Conservation (phyloP, 352 stramenopile genomes). For the Globisporangium acanthophoron region DNA sequence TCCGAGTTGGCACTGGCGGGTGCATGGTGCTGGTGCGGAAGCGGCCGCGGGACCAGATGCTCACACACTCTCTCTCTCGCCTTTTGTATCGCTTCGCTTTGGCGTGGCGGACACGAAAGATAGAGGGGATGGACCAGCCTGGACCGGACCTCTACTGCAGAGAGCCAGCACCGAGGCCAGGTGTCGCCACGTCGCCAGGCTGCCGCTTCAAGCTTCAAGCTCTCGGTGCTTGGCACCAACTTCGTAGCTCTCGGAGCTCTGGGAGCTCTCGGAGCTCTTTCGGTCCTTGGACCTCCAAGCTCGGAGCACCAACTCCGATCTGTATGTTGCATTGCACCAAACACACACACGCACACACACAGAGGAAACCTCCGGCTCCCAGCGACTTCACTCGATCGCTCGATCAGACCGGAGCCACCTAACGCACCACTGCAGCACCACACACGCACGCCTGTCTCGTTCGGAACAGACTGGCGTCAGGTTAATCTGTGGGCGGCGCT, state of each 20-base stretch:
- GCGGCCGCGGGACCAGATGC: not conserved
- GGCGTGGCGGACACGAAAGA: not conserved
- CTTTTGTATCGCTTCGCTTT: not conserved
- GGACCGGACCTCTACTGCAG: not conserved
- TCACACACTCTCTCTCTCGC: not conserved
- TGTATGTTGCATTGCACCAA: too few species aligned
- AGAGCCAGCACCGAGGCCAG: not conserved
- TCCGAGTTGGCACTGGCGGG: too few species aligned
- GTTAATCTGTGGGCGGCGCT: not conserved
- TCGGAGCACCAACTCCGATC: too few species aligned
- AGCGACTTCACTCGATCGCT: too few species aligned
- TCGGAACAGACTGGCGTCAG: not conserved
- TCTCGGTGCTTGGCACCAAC: too few species aligned
- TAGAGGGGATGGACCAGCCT: not conserved
- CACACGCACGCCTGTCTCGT: not conserved
- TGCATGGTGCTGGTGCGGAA: not conserved
- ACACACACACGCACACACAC: too few species aligned
- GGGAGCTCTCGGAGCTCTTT: too few species aligned
- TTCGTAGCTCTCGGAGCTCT: too few species aligned
- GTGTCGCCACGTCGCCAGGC: not conserved
- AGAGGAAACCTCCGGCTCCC: too few species aligned
- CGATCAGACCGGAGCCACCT: too few species aligned
- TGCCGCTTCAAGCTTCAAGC: not conserved
- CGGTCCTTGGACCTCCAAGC: too few species aligned
- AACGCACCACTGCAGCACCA: too few species aligned